Evolutionary conservation across 805 yeast species (phyloP).

Genomic region (Saccharomycopsis vini): DNA sequence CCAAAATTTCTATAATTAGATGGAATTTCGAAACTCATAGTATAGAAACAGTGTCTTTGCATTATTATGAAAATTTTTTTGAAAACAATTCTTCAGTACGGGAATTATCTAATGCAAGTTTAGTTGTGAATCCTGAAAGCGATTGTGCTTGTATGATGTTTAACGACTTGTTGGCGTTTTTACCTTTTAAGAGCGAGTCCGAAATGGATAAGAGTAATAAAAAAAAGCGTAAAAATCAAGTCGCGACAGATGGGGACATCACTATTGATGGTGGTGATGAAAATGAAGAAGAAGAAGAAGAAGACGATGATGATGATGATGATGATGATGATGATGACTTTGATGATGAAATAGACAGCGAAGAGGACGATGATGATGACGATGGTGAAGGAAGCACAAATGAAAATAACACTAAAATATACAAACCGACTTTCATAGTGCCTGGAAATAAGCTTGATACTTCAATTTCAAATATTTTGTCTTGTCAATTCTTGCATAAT

Average conservation of each 20-base stretch:
- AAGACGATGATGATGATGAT: conserved; percentile 9
- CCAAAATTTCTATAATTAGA: conserved; percentile 66
- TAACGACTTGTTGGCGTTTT: conserved; percentile 59
- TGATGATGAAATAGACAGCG: conserved; percentile 16
- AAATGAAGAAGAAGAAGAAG: conserved; percentile 13
- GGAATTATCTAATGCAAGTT: conserved; percentile 31
- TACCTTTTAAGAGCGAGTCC: conserved; percentile 48
- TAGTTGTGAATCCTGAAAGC: conserved; percentile 54
- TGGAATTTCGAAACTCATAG: conserved; percentile 53
- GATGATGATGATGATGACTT: conserved; percentile 16
- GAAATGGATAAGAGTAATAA: conserved; percentile 54
- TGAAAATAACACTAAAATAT: conserved; percentile 4
- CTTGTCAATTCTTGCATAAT: conserved; percentile 60
- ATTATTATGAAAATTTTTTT: conserved; percentile 72
- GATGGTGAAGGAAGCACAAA: conserved; percentile 13
- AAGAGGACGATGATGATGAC: conserved; percentile 18
- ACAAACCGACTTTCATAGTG: conserved; percentile 14
- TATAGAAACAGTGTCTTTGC: conserved; percentile 70
- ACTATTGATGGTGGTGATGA: conserved; percentile 6
- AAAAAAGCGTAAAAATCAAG: conserved; percentile 27
- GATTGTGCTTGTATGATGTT: conserved; percentile 50
- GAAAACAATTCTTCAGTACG: conserved; percentile 33
- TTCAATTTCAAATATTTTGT: conserved; percentile 53
- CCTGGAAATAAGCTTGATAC: conserved; percentile 36
- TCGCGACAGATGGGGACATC: conserved; percentile 9